phyloP scores from a whole-genome alignment of 768 basidiomycete genomes.

The Chiua virens region DNA sequence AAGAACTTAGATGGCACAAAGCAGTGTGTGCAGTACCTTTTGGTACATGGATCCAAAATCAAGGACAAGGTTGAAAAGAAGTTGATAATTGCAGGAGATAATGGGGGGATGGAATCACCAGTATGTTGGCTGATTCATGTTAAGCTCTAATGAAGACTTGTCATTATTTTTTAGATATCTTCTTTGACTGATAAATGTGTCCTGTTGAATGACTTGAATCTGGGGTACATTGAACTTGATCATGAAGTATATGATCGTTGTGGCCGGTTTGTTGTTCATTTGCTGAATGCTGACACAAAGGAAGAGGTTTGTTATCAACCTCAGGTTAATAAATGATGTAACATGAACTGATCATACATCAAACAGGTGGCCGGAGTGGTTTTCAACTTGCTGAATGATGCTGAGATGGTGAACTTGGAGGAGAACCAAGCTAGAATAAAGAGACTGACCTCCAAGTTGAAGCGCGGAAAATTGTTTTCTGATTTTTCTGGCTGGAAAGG shows the following conservation, averaged over 20 bases:
- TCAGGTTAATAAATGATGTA: too few relatives aligned
- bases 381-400: neutral
- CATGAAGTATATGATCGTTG: neutral
- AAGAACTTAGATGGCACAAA: too few relatives aligned
- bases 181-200: neutral
- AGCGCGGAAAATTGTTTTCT: neutral
- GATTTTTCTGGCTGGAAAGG: too few relatives aligned
- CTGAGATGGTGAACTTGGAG: accelerated
- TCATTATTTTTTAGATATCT: too few relatives aligned
- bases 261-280: neutral
- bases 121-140: too few relatives aligned
- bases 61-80: too few relatives aligned
- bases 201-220: accelerated
- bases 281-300: neutral
- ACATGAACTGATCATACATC: neutral
- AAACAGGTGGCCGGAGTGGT: neutral
- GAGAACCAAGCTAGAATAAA: constrained; percentile 8
- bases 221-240: neutral
- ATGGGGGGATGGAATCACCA: too few relatives aligned
- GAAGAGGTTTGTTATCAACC: neutral
- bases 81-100: too few relatives aligned
- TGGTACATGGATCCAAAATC: too few relatives aligned
- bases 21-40: too few relatives aligned
- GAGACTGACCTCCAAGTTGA: neutral
- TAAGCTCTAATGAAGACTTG: too few relatives aligned